Evolutionary conservation across 139 green algal species (phyloP), one percentile per base, ranked within the genome.

Genomic region (Chlamydomonas sp.): DNA sequence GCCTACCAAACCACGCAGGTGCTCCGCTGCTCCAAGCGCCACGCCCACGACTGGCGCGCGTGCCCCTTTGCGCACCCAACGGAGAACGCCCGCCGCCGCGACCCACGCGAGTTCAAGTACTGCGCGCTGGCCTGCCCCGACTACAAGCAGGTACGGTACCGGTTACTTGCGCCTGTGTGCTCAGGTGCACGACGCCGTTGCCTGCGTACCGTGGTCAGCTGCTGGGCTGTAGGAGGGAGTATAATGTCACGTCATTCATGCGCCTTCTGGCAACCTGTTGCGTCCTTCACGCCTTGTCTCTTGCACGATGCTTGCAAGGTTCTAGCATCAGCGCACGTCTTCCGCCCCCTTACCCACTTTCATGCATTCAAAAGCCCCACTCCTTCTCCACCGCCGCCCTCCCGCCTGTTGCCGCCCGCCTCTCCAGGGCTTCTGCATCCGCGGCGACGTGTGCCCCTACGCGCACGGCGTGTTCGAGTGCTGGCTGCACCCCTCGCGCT

Each of bases 41-140:
- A 94, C 80, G 94, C 96, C 61, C 98, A 99, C 86, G 98, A 99
- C 90, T 99, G 98, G 98, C 96, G 97, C 4, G 92, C 96, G 4
- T 99, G 98, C 91, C 98, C 98, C 8, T 99, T 99, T 90, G 95
- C 97, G 10, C 98, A 99, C 89, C 96, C 97, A 2, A 98, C 96
- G 0, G 98, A 99, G 93, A 99, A 99, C 86, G 98, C 98, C 0
- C 90, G 96, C 18, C 91, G 98, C 8, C 93, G 98, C 5, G 98
- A 99, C 91, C 97, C 97, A 0, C 92, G 96, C 2, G 88, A 96
- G 63, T 96, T 96, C 90, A 90, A 90, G 66, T 99, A 99, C 95
- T 96, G 95, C 85, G 94, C 95, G 20, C 91, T 96, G 15, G 93
- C 97, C 68, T 99, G 98, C 91, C 98, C 98, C 0, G 96, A 99